Evolutionary conservation across 306 rosid species (phyloP).

Genomic region (Sicyos edulis): DNA sequence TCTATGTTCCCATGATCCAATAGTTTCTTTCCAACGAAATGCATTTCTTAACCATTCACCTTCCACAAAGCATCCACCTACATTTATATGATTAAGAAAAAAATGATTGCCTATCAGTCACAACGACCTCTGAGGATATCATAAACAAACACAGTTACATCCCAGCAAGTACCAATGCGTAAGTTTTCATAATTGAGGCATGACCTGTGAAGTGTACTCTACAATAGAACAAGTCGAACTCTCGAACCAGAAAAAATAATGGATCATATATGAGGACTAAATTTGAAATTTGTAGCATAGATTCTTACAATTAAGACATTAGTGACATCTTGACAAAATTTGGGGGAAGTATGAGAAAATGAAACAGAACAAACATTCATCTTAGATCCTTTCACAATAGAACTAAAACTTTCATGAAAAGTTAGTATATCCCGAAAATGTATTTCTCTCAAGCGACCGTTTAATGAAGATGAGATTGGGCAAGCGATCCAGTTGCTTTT

Average conservation of each 20-base stretch:
- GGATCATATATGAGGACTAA: no score
- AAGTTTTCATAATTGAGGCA: no score
- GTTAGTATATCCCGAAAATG: neutral
- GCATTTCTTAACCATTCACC: conserved; percentile 96
- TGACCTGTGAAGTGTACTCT: no score
- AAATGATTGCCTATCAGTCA: neutral
- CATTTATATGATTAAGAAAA: conserved; percentile 6
- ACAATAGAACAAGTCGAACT: no score
- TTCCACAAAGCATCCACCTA: conserved; percentile 96
- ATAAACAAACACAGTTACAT: neutral
- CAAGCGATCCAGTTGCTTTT: neutral
- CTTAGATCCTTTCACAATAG: neutral
- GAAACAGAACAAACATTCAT: neutral
- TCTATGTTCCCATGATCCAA: conserved; percentile 97
- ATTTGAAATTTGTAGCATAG: no score
- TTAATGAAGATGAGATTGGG: neutral
- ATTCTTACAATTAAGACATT: no score
- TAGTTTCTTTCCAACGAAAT: conserved; percentile 77
- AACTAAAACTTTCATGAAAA: neutral
- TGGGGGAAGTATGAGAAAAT: neutral
- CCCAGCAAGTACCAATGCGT: neutral
- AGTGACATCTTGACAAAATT: no score
- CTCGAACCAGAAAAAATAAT: no score
- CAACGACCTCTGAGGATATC: neutral
- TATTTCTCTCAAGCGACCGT: neutral